These are phyloP conservation scores for Calonectria ilicicola DNA, from an alignment of 2,329 filamentous ascomycete species.

Conservation along the genomic window DNA sequence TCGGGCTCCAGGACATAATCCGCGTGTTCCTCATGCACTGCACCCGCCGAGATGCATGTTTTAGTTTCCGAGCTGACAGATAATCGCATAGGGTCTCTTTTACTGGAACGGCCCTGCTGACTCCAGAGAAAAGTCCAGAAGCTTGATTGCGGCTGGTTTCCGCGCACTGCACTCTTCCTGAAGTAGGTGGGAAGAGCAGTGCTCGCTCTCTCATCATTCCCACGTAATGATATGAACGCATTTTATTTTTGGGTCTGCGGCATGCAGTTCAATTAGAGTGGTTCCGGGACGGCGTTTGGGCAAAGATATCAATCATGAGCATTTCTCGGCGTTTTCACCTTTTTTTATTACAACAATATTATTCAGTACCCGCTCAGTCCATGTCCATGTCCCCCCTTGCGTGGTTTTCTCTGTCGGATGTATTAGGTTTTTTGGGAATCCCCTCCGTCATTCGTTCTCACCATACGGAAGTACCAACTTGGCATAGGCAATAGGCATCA, in stretches of 20 bases:
- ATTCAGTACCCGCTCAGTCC: neutral
- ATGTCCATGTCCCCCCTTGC: neutral
- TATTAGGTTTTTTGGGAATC: conserved; percentile 3
- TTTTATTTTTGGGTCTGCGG: conserved; percentile 16
- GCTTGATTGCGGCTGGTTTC: conserved; percentile 70
- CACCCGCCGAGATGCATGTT: conserved; percentile 16
- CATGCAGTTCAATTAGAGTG: conserved; percentile 29
- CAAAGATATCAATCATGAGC: conserved; percentile 27
- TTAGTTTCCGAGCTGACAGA: conserved; percentile 29
- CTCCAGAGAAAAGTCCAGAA: conserved; percentile 67
- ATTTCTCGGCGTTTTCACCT: conserved; percentile 33
- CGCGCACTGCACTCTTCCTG: conserved; percentile 62
- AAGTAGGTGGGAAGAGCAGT: conserved; percentile 20
- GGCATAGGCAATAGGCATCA: conserved; percentile 22
- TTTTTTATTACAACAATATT: neutral
- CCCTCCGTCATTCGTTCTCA: neutral
- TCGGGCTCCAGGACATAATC: conserved; percentile 25
- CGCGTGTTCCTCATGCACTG: conserved; percentile 14
- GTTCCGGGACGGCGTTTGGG: conserved; percentile 34
- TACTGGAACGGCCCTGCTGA: conserved; percentile 87
- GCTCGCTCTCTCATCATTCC: conserved; percentile 15
- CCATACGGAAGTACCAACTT: conserved; percentile 29
- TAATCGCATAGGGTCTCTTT: conserved; percentile 72
- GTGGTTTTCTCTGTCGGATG: conserved; percentile 2
- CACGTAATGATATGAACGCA: conserved; percentile 21